Evolutionary conservation across 345 rosid species (phyloP), one percentile per base, ranked within the genome.

Genomic region (Jatropha curcas): DNA sequence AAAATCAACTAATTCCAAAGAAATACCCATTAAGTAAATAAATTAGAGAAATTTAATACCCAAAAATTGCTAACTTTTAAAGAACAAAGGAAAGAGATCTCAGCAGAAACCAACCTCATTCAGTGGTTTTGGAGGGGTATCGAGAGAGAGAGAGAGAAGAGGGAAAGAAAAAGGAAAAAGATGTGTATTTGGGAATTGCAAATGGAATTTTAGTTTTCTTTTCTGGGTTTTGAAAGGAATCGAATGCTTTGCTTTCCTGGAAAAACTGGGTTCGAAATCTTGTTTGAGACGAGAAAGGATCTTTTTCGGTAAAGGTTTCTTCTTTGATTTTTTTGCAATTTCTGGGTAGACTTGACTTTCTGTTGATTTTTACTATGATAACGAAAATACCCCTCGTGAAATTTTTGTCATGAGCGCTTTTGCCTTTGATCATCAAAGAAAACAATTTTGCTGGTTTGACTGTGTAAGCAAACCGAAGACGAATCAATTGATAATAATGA

Each of bases 371-470:
- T 62, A 22, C 30, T 2, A 12, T 35, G 16, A 30, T 58, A 20
- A 62, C 66, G 11, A 62, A 62, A 62, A 35, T 62, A 62, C 50
- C 65, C 66, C n/a, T 39, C 28, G 7, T 30, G 53, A 0, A 48
- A 48, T 48, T 48, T 41, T 17, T 16, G 53, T 17, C 14, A 45
- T 11, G 50, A 45, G 41, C 5, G 41, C 41, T 37, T 37, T 8
- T 3, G 41, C 5, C 5, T 37, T 37, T 41, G 45, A 41, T 7
- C 11, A 7, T 41, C 11, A 41, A 9, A 41, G 45, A 2, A 41
- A 41, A 2, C 11, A 41, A 41, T 41, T 9, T 41, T 9, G 4
- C n/a, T n/a, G n/a, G n/a, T n/a, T n/a, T n/a, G n/a, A n/a, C n/a
- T 41, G 45, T 41, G 11, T 13, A 41, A 41, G 45, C 11, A 41